Evolutionary conservation across 2,329 filamentous ascomycete species (phyloP).

Genomic region (Xylaria arbuscula): DNA sequence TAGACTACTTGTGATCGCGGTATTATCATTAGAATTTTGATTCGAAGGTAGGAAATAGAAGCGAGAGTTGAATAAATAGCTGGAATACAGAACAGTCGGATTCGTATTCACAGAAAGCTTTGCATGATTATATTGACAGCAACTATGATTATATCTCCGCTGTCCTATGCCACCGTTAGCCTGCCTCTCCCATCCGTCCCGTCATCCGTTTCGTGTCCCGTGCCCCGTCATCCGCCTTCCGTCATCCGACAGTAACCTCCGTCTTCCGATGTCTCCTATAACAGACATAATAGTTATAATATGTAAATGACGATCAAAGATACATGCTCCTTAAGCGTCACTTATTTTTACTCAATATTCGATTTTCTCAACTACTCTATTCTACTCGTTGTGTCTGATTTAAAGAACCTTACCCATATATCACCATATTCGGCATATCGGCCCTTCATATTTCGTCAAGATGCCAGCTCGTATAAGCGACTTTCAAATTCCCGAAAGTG

Average conservation of each 20-base stretch:
- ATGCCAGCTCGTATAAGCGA: slow-evolving; percentile 30
- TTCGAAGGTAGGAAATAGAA: too few species aligned
- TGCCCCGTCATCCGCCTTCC: slow-evolving; percentile 15
- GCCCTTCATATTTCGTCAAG: background rate
- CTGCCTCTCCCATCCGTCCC: too few species aligned
- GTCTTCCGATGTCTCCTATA: slow-evolving; percentile 23
- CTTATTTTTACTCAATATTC: background rate
- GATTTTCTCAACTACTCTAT: background rate
- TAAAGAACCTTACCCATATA: background rate
- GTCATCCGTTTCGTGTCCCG: too few species aligned
- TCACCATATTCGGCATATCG: background rate
- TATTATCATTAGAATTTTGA: too few species aligned
- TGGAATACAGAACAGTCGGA: too few species aligned
- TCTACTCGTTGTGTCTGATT: background rate
- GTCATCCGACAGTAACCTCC: slow-evolving; percentile 24
- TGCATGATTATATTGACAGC: too few species aligned
- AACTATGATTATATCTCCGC: too few species aligned
- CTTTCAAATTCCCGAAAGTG: background rate
- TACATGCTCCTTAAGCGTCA: background rate
- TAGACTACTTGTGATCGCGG: too few species aligned
- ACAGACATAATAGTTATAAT: background rate
- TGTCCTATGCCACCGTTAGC: too few species aligned
- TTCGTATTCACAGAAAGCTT: too few species aligned
- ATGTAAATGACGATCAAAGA: background rate
- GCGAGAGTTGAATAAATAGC: too few species aligned